Evolutionary conservation across 306 rosid genomes (phyloP), one percentile per base, ranked within the genome.

Genomic region (Mimosa pudica): DNA sequence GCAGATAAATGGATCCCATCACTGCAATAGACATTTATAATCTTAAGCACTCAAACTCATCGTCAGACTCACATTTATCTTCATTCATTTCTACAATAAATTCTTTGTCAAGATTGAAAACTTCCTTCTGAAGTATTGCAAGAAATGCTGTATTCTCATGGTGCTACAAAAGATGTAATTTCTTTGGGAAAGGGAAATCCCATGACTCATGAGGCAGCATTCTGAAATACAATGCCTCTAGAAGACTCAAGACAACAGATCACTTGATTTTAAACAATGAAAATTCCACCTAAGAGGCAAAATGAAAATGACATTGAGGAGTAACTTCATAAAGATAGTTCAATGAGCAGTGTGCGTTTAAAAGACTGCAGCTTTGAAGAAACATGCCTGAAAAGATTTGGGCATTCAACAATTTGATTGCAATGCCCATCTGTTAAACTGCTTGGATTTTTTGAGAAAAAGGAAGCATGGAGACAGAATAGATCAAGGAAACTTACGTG

Each of bases 1-100:
- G 90, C 89, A 2, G 99, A 88, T 58, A 96, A 90, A 91, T 96
- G 99, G 80, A 96, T 45, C 52, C 98, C 99, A 67, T 96, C 98
- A 74, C 98, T 96, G 88, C 79, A 69, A 79, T 71, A 75, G 38
- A 6, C 65, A 57, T 65, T 64, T 0, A 49, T 76, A 49, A 8
- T 24, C 30, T 24, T 24, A 69, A 48, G 70, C 30, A 61, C 65
- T 80, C n/a, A 44, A 17, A 70, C 20, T 48, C 36, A 52, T 36
- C 61, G 8, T 49, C 54, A 44, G 47, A 76, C 49, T 68, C 36
- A 18, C 8, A 62, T 11, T 79, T 76, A 45, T 2, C 41, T 68
- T 42, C 20, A 45, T 41, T 67, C 13, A 71, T 38, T 30, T 73
- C 70, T 51, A 30, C 73, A 10, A 24, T 14, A 72, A 18, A 5